A percentile compares a stretch with the other conserved stretches of the same genome.
Evolutionary conservation across 2,329 filamentous ascomycete species (phyloP).

Genomic region (Emericellopsis cladophorae): DNA sequence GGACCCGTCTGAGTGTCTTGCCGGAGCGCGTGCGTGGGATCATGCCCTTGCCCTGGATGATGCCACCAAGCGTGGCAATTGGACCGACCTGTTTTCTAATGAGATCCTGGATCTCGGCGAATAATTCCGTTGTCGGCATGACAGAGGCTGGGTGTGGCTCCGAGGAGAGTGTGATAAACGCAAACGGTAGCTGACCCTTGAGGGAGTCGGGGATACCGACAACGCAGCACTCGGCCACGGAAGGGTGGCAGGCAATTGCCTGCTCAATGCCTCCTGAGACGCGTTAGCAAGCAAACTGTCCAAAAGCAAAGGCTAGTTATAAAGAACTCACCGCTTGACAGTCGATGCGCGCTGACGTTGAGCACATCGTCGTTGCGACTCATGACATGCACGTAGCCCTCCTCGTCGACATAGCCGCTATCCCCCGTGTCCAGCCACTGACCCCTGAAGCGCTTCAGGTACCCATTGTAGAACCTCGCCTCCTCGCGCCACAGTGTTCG

Average conservation of each 20-base stretch:
- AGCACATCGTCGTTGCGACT: conserved; percentile 71
- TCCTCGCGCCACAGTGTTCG: conserved; percentile 79
- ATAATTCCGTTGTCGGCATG: conserved; percentile 29
- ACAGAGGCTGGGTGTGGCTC: conserved; percentile 36
- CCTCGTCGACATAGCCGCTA: conserved; percentile 70
- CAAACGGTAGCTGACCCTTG: conserved; percentile 87
- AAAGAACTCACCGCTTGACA: conserved; percentile 59
- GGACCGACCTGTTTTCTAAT: conserved; percentile 75
- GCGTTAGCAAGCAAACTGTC: conserved; percentile 2
- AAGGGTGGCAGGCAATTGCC: conserved; percentile 69
- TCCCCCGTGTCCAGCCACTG: conserved; percentile 88
- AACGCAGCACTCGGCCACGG: conserved; percentile 73
- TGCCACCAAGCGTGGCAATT: conserved; percentile 75
- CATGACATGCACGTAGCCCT: conserved; percentile 56
- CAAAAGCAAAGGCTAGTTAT: background rate
- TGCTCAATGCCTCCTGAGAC: conserved; percentile 70
- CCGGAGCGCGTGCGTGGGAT: conserved; percentile 89
- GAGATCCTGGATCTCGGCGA: conserved; percentile 54
- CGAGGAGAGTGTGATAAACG: conserved; percentile 54
- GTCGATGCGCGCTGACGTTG: conserved; percentile 87
- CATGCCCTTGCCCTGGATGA: conserved; percentile 74
- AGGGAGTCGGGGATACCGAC: conserved; percentile 74
- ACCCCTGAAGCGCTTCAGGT: conserved; percentile 69
- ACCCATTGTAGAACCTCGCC: conserved; percentile 73
- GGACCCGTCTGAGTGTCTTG: conserved; percentile 73